Evolutionary conservation across 75 land plant species (phyloP), one percentile per base, ranked within the genome.

Genomic region (Ceratopteris richardii): DNA sequence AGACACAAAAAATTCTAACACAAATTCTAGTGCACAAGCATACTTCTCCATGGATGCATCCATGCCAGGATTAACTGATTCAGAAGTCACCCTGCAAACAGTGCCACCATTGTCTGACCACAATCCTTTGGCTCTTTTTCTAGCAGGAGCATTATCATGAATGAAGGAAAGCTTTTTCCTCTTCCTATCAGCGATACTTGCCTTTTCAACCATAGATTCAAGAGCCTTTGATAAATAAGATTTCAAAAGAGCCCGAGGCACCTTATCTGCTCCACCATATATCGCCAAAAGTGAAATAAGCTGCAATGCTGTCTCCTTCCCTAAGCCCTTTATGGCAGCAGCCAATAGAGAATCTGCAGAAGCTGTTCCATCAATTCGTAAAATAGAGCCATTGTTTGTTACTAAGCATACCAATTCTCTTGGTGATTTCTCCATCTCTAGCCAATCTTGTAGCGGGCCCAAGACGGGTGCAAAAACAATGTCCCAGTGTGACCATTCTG

Each of bases 401-500:
- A 68, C 75, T 60, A 89, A 47, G 58, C 86, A 81, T 50, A 67
- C 29, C 29, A 85, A 62, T n/a, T 77, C 72, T 42, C 64, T 59
- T 9, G 37, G 50, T 22, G 60, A 60, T 16, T 53, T 83, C 33
- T 76, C 83, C 51, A 61, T 61, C 44, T 82, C 60, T 47, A 92
- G 41, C 89, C 89, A 92, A 21, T 53, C 69, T 31, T 77, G 62
- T 58, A 92, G 69, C 44, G 86, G 78, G 27, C 97, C 97, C 58
- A 88, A 77, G 20, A 85, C 71, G 14, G 97, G 89, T 51, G 77
- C 81, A 84, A 68, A 92, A 39, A 82, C 11, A 27, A 64, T 44
- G 41, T 87, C 81, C 97, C 97, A 88, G 28, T 92, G 97, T 37
- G 82, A 80, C 93, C 92, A 92, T 7, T 57, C 56, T n/a, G 50